Base-by-base conservation (phyloP, 2,329 filamentous ascomycete genomes). In the Sporothrix mexicana region DNA sequence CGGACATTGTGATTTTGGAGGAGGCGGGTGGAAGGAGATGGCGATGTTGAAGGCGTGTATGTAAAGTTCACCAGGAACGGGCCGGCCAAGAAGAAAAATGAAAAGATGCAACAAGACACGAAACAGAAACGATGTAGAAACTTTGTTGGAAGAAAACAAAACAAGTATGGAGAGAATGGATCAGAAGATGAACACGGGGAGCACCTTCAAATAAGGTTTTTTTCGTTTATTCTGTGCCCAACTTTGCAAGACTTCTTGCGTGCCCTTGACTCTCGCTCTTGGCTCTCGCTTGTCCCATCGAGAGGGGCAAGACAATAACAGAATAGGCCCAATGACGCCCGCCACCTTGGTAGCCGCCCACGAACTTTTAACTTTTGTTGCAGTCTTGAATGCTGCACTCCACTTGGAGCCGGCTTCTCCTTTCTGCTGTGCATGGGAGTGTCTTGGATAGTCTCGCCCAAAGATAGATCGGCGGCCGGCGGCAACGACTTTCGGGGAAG, bases 1-100 rank as follows among this genome's bases (percentile, higher is more conserved):
- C 73, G 25, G 72, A 71, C 74, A 76, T 76, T 43, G 6, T 71
- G 71, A 3, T 30, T 1, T 30, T 1, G 36, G 36, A 12, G 1
- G 62, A 17, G 25, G 20, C n/a, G 20, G n/a, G 15, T 36, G 10
- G 36, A 10, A 17, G 71, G 36, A n/a, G 62, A 12, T 67, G 45
- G n/a, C 2, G 17, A 49, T 67, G 62, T 25, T 30, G 30, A 49
- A 8, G n/a, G 25, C 43, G 41, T 51, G 12, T n/a, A n/a, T 23
- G 17, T 61, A 62, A 59, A n/a, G 57, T 55, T 72, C 51, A 49
- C 68, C 64, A 67, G 69, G 41, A 69, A 73, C 47, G 25, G 20
- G 47, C 55, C 41, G 30, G 41, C 20, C 23, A 68, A 69, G 30
- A 53, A 47, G 25, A 25, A 49, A 66, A 51, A 43, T 36, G 15